phyloP scores from a whole-genome alignment of 1,139 yeast species.

The Magnusiomyces ingens region DNA sequence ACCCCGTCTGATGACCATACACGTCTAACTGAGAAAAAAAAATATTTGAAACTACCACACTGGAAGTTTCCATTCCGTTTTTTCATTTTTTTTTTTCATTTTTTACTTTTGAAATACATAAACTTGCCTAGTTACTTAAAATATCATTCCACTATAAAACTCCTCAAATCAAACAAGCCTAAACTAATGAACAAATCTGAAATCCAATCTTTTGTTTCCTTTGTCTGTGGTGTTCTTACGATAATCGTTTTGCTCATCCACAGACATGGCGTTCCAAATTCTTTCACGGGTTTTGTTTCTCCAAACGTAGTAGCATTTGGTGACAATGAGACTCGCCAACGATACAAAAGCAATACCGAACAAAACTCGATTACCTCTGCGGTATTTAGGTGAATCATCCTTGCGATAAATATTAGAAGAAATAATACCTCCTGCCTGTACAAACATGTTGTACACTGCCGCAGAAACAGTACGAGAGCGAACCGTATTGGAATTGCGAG shows the following conservation, averaged over 20 bases:
- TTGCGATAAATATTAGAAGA: slow-evolving; percentile 48
- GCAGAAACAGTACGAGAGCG: slow-evolving; percentile 54
- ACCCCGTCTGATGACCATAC: too few relatives aligned
- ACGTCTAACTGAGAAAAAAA: too few relatives aligned
- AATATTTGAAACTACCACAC: too few relatives aligned
- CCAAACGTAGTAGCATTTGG: slow-evolving; percentile 38
- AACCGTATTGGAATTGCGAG: slow-evolving; percentile 55
- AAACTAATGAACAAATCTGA: slow-evolving; percentile 31
- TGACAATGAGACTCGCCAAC: slow-evolving; percentile 19
- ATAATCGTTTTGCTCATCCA: slow-evolving; percentile 42
- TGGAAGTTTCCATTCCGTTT: too few relatives aligned
- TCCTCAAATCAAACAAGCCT: too few relatives aligned
- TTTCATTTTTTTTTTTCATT: too few relatives aligned
- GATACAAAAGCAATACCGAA: slow-evolving; percentile 36
- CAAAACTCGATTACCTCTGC: slow-evolving; percentile 45
- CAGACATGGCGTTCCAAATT: slow-evolving; percentile 44
- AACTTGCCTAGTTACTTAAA: too few relatives aligned
- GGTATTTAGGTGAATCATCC: slow-evolving; percentile 53
- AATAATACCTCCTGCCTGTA: slow-evolving; percentile 49
- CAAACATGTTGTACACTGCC: slow-evolving; percentile 56
- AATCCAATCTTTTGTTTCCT: slow-evolving; percentile 50
- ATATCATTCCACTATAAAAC: too few relatives aligned
- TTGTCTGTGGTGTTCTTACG: slow-evolving; percentile 39
- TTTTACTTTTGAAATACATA: too few relatives aligned
- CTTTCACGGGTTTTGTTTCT: slow-evolving; percentile 41